These are phyloP conservation scores for Geotrichum histeridarum DNA, from an alignment of 1,139 yeast species.

Conservation along the genomic window DNA sequence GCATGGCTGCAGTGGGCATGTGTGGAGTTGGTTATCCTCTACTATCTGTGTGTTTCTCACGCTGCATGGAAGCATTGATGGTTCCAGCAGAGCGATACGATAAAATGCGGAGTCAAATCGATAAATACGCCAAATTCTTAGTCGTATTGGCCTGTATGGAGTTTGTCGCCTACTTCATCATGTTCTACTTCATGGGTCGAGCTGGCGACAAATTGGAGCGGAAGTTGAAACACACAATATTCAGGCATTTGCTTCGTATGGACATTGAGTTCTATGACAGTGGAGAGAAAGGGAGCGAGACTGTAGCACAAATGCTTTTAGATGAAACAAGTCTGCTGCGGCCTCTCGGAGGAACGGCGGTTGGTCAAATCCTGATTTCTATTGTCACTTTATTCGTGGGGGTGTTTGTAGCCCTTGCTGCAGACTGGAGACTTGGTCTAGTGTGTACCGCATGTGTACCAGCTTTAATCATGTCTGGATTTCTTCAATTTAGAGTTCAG, in stretches of 20 bases:
- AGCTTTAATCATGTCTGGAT: conserved; percentile 62
- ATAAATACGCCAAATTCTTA: conserved; percentile 38
- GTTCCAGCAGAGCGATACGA: conserved; percentile 33
- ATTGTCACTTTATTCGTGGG: conserved; percentile 67
- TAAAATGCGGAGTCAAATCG: conserved; percentile 37
- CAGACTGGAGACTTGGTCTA: conserved; percentile 61
- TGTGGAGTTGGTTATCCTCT: conserved; percentile 42
- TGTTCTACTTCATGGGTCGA: conserved; percentile 30
- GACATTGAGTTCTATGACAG: conserved; percentile 78
- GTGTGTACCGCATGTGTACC: conserved; percentile 60
- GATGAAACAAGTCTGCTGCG: conserved; percentile 68
- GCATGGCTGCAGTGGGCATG: conserved; percentile 33
- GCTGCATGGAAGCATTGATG: conserved; percentile 38
- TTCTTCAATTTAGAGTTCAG: conserved; percentile 76
- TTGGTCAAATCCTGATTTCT: conserved; percentile 70
- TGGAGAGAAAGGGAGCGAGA: conserved; percentile 15
- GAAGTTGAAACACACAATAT: conserved; percentile 32
- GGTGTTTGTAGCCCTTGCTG: conserved; percentile 65
- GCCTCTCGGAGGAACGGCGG: conserved; percentile 78
- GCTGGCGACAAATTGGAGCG: conserved; percentile 33
- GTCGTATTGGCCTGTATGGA: conserved; percentile 41
- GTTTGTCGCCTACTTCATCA: conserved; percentile 31
- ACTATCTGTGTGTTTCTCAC: conserved; percentile 39
- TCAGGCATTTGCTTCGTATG: conserved; percentile 49
- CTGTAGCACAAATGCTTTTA: conserved; percentile 15